phyloP scores from a whole-genome alignment of 129 eudicot genomes.

The Rutidosis leptorrhynchoides region DNA sequence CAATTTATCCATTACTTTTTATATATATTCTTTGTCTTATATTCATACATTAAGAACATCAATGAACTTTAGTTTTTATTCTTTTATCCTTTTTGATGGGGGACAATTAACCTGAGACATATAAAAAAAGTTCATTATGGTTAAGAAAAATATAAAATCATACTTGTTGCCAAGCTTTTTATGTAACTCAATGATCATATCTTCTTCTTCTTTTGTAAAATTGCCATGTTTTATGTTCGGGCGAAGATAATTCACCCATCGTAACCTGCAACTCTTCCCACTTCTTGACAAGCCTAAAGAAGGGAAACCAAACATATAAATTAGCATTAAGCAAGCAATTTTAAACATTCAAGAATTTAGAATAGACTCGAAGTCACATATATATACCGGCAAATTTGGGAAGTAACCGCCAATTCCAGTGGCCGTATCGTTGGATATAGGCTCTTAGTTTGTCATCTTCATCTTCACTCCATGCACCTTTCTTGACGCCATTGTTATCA shows the following conservation, averaged over 20 bases:
- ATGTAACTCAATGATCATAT: constrained; percentile 33
- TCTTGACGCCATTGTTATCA: constrained; percentile 50
- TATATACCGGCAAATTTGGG: constrained; percentile 59
- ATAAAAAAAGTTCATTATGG: not conserved
- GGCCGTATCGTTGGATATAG: constrained; percentile 51
- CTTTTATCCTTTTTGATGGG: too few species aligned
- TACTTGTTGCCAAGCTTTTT: constrained; percentile 41
- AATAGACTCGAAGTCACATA: not conserved
- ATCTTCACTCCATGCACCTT: constrained; percentile 66
- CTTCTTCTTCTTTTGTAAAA: constrained; percentile 38
- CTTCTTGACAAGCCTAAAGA: constrained; percentile 34
- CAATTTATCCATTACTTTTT: too few species aligned
- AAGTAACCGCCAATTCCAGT: constrained; percentile 68
- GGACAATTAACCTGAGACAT: too few species aligned
- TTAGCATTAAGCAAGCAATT: not conserved
- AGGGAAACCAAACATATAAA: constrained; percentile 15
- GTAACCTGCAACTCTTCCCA: constrained; percentile 43
- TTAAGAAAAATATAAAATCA: not conserved
- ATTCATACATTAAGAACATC: too few species aligned
- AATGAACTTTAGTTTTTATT: too few species aligned
- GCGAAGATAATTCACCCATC: constrained; percentile 42
- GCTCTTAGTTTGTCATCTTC: constrained; percentile 61
- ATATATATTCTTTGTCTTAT: too few species aligned
- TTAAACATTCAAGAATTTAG: not conserved
- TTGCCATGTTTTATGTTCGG: constrained; percentile 41